These are phyloP conservation scores for Ananas comosus DNA, from an alignment of 176 grass and related monocot genomes.

Conservation along the genomic window DNA sequence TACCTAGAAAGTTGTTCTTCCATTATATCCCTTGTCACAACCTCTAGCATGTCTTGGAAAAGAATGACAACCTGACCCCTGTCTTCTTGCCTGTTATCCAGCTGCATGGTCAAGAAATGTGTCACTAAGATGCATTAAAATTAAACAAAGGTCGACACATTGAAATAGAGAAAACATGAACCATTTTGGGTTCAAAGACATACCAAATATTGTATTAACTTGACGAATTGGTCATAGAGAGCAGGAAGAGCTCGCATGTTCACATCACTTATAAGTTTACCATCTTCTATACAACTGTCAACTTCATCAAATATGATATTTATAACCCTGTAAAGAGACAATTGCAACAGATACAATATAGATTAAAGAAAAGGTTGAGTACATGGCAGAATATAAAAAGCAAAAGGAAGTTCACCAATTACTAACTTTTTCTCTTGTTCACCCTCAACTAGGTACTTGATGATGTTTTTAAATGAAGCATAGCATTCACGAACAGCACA, in stretches of 20 bases:
- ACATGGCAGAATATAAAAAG: constrained; percentile 15
- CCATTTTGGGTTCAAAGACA: constrained; percentile 8
- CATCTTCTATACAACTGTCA: constrained; percentile 34
- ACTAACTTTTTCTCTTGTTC: constrained; percentile 51
- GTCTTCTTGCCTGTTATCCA: constrained; percentile 53
- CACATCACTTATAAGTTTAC: constrained; percentile 51
- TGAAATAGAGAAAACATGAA: neutral
- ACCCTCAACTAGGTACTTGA: constrained; percentile 60
- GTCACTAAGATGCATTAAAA: neutral
- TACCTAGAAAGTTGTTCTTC: constrained; percentile 72
- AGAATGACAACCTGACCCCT: constrained; percentile 49
- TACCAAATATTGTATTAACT: constrained; percentile 70
- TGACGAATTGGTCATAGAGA: constrained; percentile 56
- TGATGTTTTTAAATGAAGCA: constrained; percentile 66
- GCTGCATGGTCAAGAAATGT: constrained; percentile 31
- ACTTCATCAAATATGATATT: constrained; percentile 53
- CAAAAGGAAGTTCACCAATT: constrained; percentile 6
- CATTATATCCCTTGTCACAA: constrained; percentile 93
- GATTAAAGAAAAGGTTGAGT: neutral
- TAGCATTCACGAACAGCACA: constrained; percentile 88
- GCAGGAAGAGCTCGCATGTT: constrained; percentile 60
- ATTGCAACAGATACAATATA: too few relatives aligned
- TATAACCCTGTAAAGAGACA: constrained; percentile 58
- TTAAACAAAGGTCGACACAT: neutral
- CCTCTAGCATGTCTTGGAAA: constrained; percentile 97